Base-by-base conservation (phyloP, 257 asterid genomes). In the Ilex asprella region DNA sequence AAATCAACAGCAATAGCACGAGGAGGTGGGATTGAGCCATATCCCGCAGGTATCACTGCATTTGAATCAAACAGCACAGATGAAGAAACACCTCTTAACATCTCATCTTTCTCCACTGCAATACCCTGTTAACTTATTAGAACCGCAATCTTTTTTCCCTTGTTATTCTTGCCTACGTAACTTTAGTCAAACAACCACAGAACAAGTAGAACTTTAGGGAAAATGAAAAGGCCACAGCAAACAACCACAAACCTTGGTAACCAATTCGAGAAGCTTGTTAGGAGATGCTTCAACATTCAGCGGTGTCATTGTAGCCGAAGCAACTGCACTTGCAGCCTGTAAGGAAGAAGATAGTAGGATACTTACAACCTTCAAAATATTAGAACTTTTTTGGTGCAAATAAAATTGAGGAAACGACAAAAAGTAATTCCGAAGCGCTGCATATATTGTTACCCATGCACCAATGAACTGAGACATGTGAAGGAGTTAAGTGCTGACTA, bases 221-320 rank as follows among this genome's bases (percentile, higher is more conserved):
- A 59, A 27, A 63, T 41, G 44, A 49, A 46, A 13, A 41, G 58
- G 44, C 54, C 54, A 61, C 59, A 55, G 58, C 64, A 70, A 67
- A 59, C 50, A 32, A 69, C 64, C 27, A 66, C 78, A 76, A 75
- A 88, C 96, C 96, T 82, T 88, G 65, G 92, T 85, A 47, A 88
- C 86, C 88, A 88, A 75, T 56, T 86, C 88, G 58, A 83, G 82
- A 76, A 88, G 92, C 84, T 82, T 88, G 71, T 82, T 88, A 21
- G 87, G 86, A 75, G 90, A 86, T 65, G 78, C 77, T 73, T 88
- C 95, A 30, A 78, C 85, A 77, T 76, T 84, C 72, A 88, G 69
- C 52, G 95, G 95, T 53, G 88, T 88, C 95, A 88, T 81, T 63
- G 96, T 83, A 71, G 96, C 89, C 31, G 87, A 85, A 57, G 95